Evolutionary conservation across 106 monocot genomes (phyloP).

Genomic region (Agapanthus africanus): DNA sequence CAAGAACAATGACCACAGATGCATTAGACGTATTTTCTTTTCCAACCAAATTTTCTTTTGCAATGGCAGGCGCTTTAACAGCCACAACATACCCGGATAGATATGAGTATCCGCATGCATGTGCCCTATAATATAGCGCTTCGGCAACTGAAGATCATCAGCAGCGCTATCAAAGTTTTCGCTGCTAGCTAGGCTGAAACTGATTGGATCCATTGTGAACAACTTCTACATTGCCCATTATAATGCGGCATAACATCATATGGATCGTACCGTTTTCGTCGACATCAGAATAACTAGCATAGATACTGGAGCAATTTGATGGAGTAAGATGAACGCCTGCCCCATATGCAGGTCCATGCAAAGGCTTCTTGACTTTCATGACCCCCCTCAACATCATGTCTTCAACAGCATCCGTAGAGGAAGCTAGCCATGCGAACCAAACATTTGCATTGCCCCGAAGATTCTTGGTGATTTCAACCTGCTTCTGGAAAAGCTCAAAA

Average conservation of each 20-base stretch:
- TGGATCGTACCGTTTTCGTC: slow-evolving; percentile 59
- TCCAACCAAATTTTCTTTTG: no score
- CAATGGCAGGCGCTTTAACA: no score
- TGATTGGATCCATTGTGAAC: slow-evolving; percentile 46
- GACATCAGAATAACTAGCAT: slow-evolving; percentile 53
- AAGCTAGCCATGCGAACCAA: slow-evolving; percentile 82
- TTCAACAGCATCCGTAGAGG: slow-evolving; percentile 45
- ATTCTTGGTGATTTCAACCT: slow-evolving; percentile 38
- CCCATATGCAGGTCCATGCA: slow-evolving; percentile 20
- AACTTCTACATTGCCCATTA: slow-evolving; percentile 66
- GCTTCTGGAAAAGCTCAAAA: slow-evolving; percentile 55
- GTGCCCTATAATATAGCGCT: slow-evolving; percentile 62
- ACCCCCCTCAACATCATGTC: slow-evolving; percentile 45
- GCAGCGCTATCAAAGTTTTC: slow-evolving; percentile 51
- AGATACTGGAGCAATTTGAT: slow-evolving; percentile 50
- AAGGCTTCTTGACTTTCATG: slow-evolving; percentile 29
- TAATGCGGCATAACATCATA: slow-evolving; percentile 68
- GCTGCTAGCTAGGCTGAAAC: slow-evolving; percentile 44
- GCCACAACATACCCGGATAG: no score
- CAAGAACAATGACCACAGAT: no score
- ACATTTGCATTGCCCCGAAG: slow-evolving; percentile 75
- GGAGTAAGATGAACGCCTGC: slow-evolving; percentile 62
- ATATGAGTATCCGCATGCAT: slow-evolving; percentile 38
- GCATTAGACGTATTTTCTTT: no score
- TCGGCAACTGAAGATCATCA: slow-evolving; percentile 66